Evolutionary conservation across 352 stramenopile species (phyloP), one percentile per base, ranked within the genome.

Genomic region (Phytophthora pistaciae): DNA sequence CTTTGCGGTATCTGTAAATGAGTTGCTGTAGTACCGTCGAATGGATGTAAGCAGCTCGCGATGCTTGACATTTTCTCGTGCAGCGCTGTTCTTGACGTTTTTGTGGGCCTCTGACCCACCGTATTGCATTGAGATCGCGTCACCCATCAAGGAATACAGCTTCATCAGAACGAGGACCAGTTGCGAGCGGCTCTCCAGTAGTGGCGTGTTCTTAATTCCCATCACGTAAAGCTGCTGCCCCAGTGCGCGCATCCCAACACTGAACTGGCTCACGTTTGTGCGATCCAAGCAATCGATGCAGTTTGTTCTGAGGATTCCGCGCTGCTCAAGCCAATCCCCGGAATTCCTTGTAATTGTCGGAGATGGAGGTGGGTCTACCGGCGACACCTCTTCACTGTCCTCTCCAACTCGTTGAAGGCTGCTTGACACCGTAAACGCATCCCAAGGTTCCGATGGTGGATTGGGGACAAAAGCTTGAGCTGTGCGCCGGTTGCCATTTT

Each of bases 61-160:
- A 59, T 99, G 95, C 80, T 98, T 98, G 18, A 95, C 91, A 60
- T 94, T 96, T 66, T 96, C 88, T 3, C 84, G 82, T 29, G 79
- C 80, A 1, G 82, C 83, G n/a, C 84, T 93, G 50, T 97, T 97
- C 57, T 96, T 96, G 18, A 99, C 97, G 60, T 99, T 99, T 76
- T 99, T 99, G 77, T 99, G 97, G 6, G 98, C 98, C 77, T 99
- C 98, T 14, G 94, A 99, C 0, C 98, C 98, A 53, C 98, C 98
- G 75, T 99, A 99, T 73, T 99, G 98, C 75, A 99, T 94, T 48
- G 98, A 98, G 69, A 99, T 99, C 38, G 96, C 92, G 79, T 99
- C 98, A 33, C 98, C 98, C 61, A 99, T 96, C 38, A 99, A 86
- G 21, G 98, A 98, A 79, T 99, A 99, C 72, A 99, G 93, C 50